Evolutionary conservation across 2,329 filamentous ascomycete genomes (phyloP).

Genomic region (Fonsecaea erecta): DNA sequence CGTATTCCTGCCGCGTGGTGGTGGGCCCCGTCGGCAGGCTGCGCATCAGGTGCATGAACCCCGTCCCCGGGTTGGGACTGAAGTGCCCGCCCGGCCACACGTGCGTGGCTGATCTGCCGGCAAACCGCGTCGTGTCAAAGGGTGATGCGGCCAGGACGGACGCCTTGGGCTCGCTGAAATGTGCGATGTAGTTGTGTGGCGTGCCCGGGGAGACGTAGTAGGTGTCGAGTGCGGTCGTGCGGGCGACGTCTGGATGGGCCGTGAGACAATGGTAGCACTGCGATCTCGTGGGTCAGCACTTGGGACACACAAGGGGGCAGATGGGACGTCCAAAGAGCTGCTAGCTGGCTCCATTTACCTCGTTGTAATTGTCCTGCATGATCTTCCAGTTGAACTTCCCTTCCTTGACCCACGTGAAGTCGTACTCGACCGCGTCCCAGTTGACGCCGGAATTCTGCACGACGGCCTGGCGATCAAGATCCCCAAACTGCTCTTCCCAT

Average conservation of each 20-base stretch:
- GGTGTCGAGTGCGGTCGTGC: slow-evolving; percentile 59
- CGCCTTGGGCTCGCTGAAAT: slow-evolving; percentile 46
- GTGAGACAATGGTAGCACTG: slow-evolving; percentile 62
- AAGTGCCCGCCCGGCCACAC: slow-evolving; percentile 40
- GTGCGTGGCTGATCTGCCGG: slow-evolving; percentile 43
- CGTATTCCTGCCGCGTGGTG: slow-evolving; percentile 63
- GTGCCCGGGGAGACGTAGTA: slow-evolving; percentile 60
- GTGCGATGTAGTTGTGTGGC: slow-evolving; percentile 59
- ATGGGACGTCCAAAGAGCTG: background rate
- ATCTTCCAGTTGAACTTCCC: slow-evolving; percentile 36
- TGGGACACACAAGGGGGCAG: background rate
- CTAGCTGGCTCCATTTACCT: slow-evolving; percentile 39
- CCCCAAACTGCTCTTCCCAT: slow-evolving; percentile 30
- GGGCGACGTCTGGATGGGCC: slow-evolving; percentile 61
- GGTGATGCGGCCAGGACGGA: slow-evolving; percentile 27
- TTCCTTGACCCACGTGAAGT: slow-evolving; percentile 42
- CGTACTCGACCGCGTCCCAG: slow-evolving; percentile 58
- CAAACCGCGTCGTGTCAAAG: slow-evolving; percentile 43
- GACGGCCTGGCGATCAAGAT: slow-evolving; percentile 52
- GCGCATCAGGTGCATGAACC: slow-evolving; percentile 40
- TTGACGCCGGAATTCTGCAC: slow-evolving; percentile 57
- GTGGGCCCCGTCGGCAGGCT: slow-evolving; percentile 58
- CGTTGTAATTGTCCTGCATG: slow-evolving; percentile 61
- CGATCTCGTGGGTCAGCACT: background rate
- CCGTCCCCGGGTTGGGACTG: slow-evolving; percentile 23